These are phyloP conservation scores for Gynochthodes officinalis DNA, from an alignment of 257 asterid genomes.

Conservation along the genomic window DNA sequence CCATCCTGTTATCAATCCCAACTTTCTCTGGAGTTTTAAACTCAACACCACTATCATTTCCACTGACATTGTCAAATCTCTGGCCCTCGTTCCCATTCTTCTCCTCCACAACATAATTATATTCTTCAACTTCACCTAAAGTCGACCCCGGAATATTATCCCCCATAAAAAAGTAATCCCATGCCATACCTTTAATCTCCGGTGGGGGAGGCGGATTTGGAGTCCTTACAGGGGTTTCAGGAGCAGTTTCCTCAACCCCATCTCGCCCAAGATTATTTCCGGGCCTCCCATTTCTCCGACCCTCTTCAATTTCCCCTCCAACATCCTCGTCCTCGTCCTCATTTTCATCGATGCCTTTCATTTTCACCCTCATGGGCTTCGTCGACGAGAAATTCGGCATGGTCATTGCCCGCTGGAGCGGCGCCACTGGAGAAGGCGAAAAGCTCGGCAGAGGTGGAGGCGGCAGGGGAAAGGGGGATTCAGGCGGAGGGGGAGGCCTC, in stretches of 20 bases:
- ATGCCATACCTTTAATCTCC: slow-evolving; percentile 60
- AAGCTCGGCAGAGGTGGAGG: slow-evolving; percentile 87
- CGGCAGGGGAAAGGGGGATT: slow-evolving; percentile 68
- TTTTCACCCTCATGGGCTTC: slow-evolving; percentile 24
- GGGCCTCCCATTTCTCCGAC: slow-evolving; percentile 28
- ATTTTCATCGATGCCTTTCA: slow-evolving; percentile 40
- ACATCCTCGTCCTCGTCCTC: slow-evolving; percentile 56
- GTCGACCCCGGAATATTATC: slow-evolving; percentile 42
- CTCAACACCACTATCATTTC: slow-evolving; percentile 24
- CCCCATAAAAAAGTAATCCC: slow-evolving; percentile 76
- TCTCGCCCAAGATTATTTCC: slow-evolving; percentile 34
- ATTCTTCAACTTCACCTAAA: slow-evolving; percentile 61
- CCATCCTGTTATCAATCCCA: slow-evolving; percentile 40
- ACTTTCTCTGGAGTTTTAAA: slow-evolving; percentile 69
- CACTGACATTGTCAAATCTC: slow-evolving; percentile 31
- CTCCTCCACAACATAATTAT: slow-evolving; percentile 40
- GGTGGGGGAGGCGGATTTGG: slow-evolving; percentile 58
- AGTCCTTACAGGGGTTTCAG: slow-evolving; percentile 39
- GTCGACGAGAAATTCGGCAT: slow-evolving; percentile 64
- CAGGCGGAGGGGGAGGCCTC: slow-evolving; percentile 68
- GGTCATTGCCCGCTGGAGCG: slow-evolving; percentile 68
- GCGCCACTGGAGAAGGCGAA: slow-evolving; percentile 82
- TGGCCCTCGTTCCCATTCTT: slow-evolving; percentile 23
- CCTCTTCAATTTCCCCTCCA: slow-evolving; percentile 46
- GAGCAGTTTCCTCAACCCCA: slow-evolving; percentile 31